Conservation (phyloP, 1,139 yeast species). For the Taphrina sp. region DNA sequence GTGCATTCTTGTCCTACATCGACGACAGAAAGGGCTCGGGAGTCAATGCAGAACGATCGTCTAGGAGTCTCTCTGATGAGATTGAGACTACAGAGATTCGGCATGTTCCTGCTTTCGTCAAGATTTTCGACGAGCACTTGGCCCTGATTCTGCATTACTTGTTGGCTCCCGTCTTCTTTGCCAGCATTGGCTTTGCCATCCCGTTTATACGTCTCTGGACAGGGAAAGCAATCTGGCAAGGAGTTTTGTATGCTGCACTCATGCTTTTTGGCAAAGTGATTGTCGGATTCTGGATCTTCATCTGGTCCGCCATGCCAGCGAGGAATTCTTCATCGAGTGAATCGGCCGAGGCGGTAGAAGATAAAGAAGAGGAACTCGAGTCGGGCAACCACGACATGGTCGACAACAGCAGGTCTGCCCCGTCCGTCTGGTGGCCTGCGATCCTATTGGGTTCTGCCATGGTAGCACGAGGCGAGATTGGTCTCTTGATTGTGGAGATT, state of each 20-base stretch:
- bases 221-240: constrained; percentile 27
- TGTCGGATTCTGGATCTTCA: constrained; percentile 23
- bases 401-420: constrained; percentile 5
- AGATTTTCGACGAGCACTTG: constrained; percentile 32
- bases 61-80: not conserved
- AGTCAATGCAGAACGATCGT: not conserved
- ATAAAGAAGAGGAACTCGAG: not conserved
- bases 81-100: too few relatives aligned
- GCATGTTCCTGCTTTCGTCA: constrained; percentile 28
- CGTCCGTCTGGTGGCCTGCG: too few relatives aligned
- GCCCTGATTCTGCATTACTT: constrained; percentile 2
- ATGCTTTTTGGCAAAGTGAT: constrained; percentile 27
- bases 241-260: constrained; percentile 17
- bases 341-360: not conserved
- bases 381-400: not conserved
- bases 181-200: too few relatives aligned
- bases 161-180: too few relatives aligned
- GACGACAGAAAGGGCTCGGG: too few relatives aligned
- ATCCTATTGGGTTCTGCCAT: constrained; percentile 20
- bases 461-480: constrained; percentile 34
- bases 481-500: constrained; percentile 24
- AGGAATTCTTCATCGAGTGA: not conserved
- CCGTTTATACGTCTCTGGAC: too few relatives aligned
- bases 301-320: not conserved
- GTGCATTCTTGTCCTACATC: constrained; percentile 22